Conservation (phyloP, 352 stramenopile species). For the Phytophthora idaei region DNA sequence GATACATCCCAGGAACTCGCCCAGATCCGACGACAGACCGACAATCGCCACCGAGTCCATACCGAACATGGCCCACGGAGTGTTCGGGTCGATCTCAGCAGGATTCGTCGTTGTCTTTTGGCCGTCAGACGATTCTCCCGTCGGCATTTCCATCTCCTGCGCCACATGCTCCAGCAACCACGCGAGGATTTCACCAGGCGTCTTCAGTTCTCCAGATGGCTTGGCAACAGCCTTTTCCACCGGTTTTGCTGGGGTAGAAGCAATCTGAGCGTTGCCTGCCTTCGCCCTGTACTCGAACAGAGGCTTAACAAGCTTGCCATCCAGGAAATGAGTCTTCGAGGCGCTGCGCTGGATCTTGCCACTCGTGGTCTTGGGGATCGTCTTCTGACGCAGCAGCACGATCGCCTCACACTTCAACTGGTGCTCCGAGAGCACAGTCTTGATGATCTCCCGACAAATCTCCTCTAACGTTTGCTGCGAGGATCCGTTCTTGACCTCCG, state of each 20-base stretch:
- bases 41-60: conserved; percentile 77
- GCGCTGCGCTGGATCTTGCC: conserved; percentile 85
- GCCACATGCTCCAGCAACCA: conserved; percentile 74
- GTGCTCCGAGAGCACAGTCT: conserved; percentile 67
- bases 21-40: conserved; percentile 62
- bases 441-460: conserved; percentile 73
- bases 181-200: conserved; percentile 67
- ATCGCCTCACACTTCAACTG: conserved; percentile 75
- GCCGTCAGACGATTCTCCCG: conserved; percentile 9
- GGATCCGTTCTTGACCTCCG: conserved; percentile 69
- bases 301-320: conserved; percentile 50
- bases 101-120: conserved; percentile 21
- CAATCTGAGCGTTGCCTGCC: conserved; percentile 20
- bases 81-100: conserved; percentile 54
- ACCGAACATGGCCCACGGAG: conserved; percentile 66
- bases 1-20: conserved; percentile 72
- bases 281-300: conserved; percentile 60
- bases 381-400: conserved; percentile 72
- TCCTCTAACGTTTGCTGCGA: conserved; percentile 56
- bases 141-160: conserved; percentile 46
- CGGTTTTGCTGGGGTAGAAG: conserved; percentile 17
- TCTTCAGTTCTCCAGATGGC: conserved; percentile 51
- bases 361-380: conserved; percentile 85
- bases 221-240: conserved; percentile 19
- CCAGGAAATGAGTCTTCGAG: conserved; percentile 62